These are phyloP conservation scores for Tylopilus sp. DNA, from an alignment of 1,284 basidiomycete genomes.

Conservation along the genomic window DNA sequence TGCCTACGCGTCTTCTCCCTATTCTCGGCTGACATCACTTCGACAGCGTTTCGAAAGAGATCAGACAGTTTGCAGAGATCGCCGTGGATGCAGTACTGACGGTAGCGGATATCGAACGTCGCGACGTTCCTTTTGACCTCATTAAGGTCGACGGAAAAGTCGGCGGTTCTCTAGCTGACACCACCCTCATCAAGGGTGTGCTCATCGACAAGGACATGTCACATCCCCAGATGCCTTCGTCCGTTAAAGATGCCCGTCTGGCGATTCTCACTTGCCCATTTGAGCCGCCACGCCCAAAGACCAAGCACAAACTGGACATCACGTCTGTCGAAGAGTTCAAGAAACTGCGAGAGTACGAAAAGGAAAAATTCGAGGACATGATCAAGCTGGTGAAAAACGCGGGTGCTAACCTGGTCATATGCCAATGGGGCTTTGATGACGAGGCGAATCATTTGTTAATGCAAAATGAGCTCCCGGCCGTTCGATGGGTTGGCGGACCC, in stretches of 20 bases:
- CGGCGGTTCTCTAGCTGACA: constrained; percentile 94
- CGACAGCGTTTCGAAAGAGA: constrained; percentile 91
- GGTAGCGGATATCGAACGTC: constrained; percentile 92
- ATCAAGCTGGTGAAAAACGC: constrained; percentile 96
- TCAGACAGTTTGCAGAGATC: constrained; percentile 93
- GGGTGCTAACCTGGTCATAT: constrained; percentile 98
- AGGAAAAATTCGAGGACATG: constrained; percentile 95
- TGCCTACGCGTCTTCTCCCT: background rate
- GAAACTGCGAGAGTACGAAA: constrained; percentile 92
- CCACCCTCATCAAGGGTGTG: constrained; percentile 89
- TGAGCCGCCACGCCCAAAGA: constrained; percentile 98
- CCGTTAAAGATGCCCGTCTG: constrained; percentile 84
- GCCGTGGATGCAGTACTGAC: constrained; percentile 95
- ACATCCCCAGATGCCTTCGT: constrained; percentile 95
- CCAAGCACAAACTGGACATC: constrained; percentile 99
- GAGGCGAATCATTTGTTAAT: constrained; percentile 98
- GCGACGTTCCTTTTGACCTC: constrained; percentile 96
- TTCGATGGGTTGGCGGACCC: constrained; percentile 98
- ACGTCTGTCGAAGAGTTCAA: constrained; percentile 98
- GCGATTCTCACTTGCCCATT: constrained; percentile 99
- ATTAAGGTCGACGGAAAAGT: constrained; percentile 99
- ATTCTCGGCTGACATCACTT: constrained; percentile 9
- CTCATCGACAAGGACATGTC: constrained; percentile 99
- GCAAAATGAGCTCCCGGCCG: constrained; percentile 97
- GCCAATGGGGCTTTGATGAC: constrained; percentile 99